Evolutionary conservation across 208 protist genomes (phyloP), one percentile per base, ranked within the genome.

Genomic region (Vickermania ingenoplastis): DNA sequence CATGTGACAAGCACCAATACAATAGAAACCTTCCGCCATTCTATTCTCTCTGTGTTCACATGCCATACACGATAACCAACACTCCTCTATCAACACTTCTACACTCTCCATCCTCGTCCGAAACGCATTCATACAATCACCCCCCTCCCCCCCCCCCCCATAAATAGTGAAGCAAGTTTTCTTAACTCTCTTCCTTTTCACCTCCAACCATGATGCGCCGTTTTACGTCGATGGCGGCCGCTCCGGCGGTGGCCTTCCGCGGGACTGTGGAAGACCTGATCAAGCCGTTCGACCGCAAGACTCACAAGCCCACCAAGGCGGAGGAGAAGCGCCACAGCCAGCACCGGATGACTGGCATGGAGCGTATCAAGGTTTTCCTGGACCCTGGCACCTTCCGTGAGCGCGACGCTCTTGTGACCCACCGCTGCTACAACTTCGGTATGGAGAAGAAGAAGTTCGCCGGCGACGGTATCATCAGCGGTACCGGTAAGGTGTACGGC

Each of bases 391-490:
- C 79, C n/a, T 98, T 98, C 73, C 71, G 80, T 59, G 96, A 98
- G 69, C 89, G 85, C 31, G 95, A 97, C 63, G 80, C 81, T 60
- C 83, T 97, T 3, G 86, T 94, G 0, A 77, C 89, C 62, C 96
- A 98, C 73, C 71, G 87, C 53, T 98, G 91, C 83, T 65, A 67
- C 59, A 91, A 97, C 58, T 98, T 98, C 67, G 94, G 81, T 41
- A 94, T 98, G 77, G 86, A 95, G 58, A 92, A 94, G 65, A 65
- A 75, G 48, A 74, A 78, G 65, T 58, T 75, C 25, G 50, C 86
- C n/a, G 96, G 96, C 45, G 96, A 98, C 61, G 93, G 94, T 62
- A 86, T 97, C 14, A 83, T 97, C 29, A 97, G 93, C 3, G 94
- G 97, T 31, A 79, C 74, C 14, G 96, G 96, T 50, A 81, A 73